A percentile compares a stretch with the other conserved stretches of the same genome.
phyloP scores from a whole-genome alignment of 805 yeast genomes.

The Candida adriatica region DNA sequence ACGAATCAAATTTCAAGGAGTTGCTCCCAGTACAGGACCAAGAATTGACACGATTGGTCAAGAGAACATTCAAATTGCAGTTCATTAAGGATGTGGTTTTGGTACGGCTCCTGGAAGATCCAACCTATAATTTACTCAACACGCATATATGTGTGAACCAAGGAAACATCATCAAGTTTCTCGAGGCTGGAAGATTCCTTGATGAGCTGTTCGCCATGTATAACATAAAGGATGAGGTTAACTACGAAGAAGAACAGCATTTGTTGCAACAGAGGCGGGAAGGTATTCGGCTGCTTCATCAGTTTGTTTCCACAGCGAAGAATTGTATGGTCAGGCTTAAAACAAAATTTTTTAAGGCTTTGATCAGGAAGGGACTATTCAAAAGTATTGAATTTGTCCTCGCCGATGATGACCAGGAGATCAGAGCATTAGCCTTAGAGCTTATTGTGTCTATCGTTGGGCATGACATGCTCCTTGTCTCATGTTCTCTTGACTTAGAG shows the following conservation, averaged over 20 bases:
- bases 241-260: slow-evolving; percentile 1
- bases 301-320: slow-evolving; percentile 71
- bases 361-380: slow-evolving; percentile 66
- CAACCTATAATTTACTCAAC: slow-evolving; percentile 58
- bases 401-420: slow-evolving; percentile 37
- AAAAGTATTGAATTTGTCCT: slow-evolving; percentile 68
- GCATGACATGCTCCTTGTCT: slow-evolving; percentile 65
- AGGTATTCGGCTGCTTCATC: slow-evolving; percentile 75
- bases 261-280: slow-evolving; percentile 40
- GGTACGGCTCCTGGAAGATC: slow-evolving; percentile 78
- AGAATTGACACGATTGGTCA: slow-evolving; percentile 47
- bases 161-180: slow-evolving; percentile 52
- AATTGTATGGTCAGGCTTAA: slow-evolving; percentile 52
- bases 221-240: slow-evolving; percentile 11
- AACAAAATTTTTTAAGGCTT: slow-evolving; percentile 52
- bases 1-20: slow-evolving; percentile 59
- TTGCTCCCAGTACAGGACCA: slow-evolving; percentile 57
- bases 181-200: slow-evolving; percentile 48
- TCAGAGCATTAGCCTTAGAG: slow-evolving; percentile 72
- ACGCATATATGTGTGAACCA: slow-evolving; percentile 66
- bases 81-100: slow-evolving; percentile 83
- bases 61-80: slow-evolving; percentile 70
- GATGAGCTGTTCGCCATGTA: slow-evolving; percentile 55
- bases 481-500: slow-evolving; percentile 16
- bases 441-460: slow-evolving; percentile 74